Conservation (phyloP, 1,284 basidiomycete species). For the Filobasidium uniguttulatum region DNA sequence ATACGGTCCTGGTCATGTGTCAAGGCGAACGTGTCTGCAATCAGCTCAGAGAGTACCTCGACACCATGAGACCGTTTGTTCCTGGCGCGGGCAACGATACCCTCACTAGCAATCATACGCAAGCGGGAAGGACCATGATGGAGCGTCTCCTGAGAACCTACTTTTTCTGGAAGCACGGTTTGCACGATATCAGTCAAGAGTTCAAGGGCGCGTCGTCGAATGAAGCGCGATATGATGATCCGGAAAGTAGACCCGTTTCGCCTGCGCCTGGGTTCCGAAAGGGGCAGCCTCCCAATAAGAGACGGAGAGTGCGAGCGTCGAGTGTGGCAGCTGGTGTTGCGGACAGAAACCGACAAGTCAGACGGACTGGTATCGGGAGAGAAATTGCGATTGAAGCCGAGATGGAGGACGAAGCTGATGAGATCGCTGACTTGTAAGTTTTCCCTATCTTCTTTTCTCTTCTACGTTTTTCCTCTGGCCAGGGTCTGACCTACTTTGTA, state of each 20-base stretch:
- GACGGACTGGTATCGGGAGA: conserved; percentile 17
- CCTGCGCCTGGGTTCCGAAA: conserved; percentile 10
- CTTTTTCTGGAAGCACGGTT: conserved; percentile 61
- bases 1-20: conserved; percentile 79
- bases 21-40: conserved; percentile 61
- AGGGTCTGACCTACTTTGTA: background rate
- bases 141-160: conserved; percentile 55
- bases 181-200: conserved; percentile 17
- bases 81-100: conserved; percentile 18
- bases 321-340: conserved; percentile 14
- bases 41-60: conserved; percentile 64
- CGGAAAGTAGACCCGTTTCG: background rate
- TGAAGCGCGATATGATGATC: conserved; percentile 13
- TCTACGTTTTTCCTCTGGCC: too few relatives aligned
- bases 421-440: conserved; percentile 48
- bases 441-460: too few relatives aligned
- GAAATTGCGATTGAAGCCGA: conserved; percentile 20
- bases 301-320: conserved; percentile 33
- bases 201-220: conserved; percentile 11
- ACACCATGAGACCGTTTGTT: conserved; percentile 47
- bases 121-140: conserved; percentile 59
- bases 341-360: conserved; percentile 17
- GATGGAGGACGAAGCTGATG: conserved; percentile 46
- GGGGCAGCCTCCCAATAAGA: conserved; percentile 29
- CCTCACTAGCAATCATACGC: too few relatives aligned